A percentile compares a stretch with the other conserved stretches of the same genome.
Evolutionary conservation across 345 rosid species (phyloP).

Genomic region (Eucalyptus pauciflora): DNA sequence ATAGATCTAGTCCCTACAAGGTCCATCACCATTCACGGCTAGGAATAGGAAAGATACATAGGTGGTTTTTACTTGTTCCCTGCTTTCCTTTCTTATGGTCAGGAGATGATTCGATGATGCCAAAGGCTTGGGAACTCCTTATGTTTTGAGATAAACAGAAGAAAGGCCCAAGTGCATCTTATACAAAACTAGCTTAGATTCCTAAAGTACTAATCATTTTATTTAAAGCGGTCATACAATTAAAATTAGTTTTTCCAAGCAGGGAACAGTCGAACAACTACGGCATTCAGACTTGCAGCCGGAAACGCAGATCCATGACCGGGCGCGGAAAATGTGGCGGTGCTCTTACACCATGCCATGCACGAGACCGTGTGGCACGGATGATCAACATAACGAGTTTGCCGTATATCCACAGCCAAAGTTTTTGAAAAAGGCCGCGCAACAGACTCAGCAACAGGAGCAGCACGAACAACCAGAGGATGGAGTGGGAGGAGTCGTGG

Average conservation of each 20-base stretch:
- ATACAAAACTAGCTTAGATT: background rate
- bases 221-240: no score
- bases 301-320: background rate
- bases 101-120: no score
- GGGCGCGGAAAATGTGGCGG: accelerated
- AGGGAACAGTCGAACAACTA: no score
- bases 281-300: background rate
- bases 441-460: background rate
- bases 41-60: no score
- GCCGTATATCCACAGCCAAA: background rate
- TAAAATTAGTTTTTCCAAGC: no score
- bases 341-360: background rate
- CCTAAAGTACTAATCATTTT: no score
- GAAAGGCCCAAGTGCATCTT: background rate
- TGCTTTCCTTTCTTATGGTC: no score
- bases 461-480: background rate
- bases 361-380: background rate
- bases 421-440: background rate
- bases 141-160: no score
- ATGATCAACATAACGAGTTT: accelerated
- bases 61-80: no score
- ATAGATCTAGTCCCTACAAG: no score
- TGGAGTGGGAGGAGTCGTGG: background rate
- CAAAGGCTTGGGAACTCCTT: no score
- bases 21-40: no score